Percentiles rank a stretch among this genome's conserved stretches.
Evolutionary conservation across 2,329 filamentous ascomycete genomes (phyloP).

Genomic region (Colletotrichum kahawae): DNA sequence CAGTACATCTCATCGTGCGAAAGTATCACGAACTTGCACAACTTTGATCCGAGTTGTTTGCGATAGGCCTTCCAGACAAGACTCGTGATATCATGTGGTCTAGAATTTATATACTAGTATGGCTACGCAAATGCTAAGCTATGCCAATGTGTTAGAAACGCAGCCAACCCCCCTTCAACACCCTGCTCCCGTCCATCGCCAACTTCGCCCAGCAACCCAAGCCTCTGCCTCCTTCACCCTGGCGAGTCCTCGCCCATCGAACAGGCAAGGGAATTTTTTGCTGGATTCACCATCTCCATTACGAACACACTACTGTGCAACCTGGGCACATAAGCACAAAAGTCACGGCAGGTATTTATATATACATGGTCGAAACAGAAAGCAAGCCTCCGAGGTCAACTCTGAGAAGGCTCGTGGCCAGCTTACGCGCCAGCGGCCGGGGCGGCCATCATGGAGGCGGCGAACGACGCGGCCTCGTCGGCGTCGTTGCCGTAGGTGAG

Average conservation of each 20-base stretch:
- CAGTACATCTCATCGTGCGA: accelerated
- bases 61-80: no score
- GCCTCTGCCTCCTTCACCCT: not conserved
- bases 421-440: not conserved
- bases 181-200: not conserved
- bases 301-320: not conserved
- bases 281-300: not conserved
- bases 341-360: not conserved
- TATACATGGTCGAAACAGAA: not conserved
- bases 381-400: conserved; percentile 11
- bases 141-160: not conserved
- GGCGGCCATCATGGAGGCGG: conserved; percentile 10
- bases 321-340: not conserved
- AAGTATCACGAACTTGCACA: not conserved
- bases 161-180: not conserved
- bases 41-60: no score
- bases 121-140: conserved; percentile 14
- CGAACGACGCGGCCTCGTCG: conserved; percentile 26
- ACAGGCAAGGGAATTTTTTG: accelerated
- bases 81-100: not conserved
- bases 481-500: conserved; percentile 34
- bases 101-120: not conserved
- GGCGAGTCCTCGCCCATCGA: not conserved
- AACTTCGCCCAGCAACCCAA: no score
- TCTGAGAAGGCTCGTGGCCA: not conserved